phyloP scores from a whole-genome alignment of 768 basidiomycete species.

The Tulasnella sp. region DNA sequence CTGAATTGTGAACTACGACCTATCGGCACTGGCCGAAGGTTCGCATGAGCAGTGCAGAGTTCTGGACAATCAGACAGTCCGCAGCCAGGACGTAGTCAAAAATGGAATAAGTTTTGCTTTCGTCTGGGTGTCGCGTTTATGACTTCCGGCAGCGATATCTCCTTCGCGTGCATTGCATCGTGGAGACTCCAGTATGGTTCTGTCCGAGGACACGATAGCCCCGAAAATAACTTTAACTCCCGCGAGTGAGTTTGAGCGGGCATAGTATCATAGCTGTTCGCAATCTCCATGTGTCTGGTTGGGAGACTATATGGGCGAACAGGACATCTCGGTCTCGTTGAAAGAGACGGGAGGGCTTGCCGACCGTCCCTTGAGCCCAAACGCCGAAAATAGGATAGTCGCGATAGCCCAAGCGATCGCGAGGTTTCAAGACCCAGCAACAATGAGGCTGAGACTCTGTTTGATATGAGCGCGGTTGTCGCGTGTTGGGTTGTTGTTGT shows the following conservation, averaged over 20 bases:
- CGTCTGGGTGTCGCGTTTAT: neutral
- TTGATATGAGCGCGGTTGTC: neutral
- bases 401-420: conserved; percentile 2
- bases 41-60: neutral
- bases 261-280: neutral
- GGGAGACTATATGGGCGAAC: neutral
- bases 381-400: neutral
- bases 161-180: neutral
- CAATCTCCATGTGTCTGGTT: neutral
- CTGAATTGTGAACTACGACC: too few relatives aligned
- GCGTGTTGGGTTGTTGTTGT: conserved; percentile 2
- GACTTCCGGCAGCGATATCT: neutral
- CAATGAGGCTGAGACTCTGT: neutral
- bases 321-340: neutral
- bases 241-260: neutral
- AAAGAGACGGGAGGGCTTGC: neutral
- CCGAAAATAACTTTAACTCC: neutral
- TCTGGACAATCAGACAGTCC: neutral
- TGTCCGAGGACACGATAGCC: neutral
- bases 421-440: neutral
- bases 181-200: neutral
- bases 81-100: neutral
- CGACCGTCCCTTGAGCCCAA: neutral
- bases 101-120: neutral
- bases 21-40: too few relatives aligned